Percentiles rank a stretch among this genome's conserved stretches.
These are phyloP conservation scores for Cystofilobasidium capitatum DNA, from an alignment of 768 basidiomycete species.

Conservation along the genomic window DNA sequence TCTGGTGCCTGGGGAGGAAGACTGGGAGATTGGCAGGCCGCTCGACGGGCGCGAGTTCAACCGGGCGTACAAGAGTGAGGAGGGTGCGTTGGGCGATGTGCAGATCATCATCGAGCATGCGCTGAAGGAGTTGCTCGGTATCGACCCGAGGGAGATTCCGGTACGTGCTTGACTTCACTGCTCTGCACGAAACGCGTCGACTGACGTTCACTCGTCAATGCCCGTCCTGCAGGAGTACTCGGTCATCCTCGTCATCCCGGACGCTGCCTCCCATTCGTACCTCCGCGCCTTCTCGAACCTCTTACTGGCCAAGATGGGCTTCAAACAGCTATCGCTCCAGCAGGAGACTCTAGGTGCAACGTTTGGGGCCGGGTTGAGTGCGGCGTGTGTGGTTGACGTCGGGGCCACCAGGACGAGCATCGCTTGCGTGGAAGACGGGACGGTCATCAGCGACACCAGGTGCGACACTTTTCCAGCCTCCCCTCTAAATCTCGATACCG, in stretches of 20 bases:
- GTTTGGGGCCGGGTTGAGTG: conserved; percentile 88
- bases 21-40: conserved; percentile 72
- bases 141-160: conserved; percentile 46
- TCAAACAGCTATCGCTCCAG: conserved; percentile 84
- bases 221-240: conserved; percentile 59
- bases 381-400: conserved; percentile 91
- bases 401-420: conserved; percentile 76
- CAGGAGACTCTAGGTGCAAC: conserved; percentile 93
- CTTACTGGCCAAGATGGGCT: conserved; percentile 66
- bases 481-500: neutral
- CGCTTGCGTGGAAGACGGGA: conserved; percentile 88
- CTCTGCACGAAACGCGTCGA: neutral
- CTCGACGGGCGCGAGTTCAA: conserved; percentile 76
- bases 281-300: conserved; percentile 67
- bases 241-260: conserved; percentile 78
- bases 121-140: conserved; percentile 53
- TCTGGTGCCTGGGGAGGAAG: conserved; percentile 40
- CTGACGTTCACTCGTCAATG: conserved; percentile 47
- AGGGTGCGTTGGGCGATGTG: conserved; percentile 65
- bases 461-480: conserved; percentile 40
- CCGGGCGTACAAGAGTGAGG: conserved; percentile 54
- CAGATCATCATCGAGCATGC: conserved; percentile 56
- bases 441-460: conserved; percentile 80
- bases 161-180: neutral
- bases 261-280: conserved; percentile 76